A percentile compares a stretch with the other conserved stretches of the same genome.
These are phyloP conservation scores for Pezicula radicicola DNA, from an alignment of 2,329 filamentous ascomycete genomes.

Conservation along the genomic window DNA sequence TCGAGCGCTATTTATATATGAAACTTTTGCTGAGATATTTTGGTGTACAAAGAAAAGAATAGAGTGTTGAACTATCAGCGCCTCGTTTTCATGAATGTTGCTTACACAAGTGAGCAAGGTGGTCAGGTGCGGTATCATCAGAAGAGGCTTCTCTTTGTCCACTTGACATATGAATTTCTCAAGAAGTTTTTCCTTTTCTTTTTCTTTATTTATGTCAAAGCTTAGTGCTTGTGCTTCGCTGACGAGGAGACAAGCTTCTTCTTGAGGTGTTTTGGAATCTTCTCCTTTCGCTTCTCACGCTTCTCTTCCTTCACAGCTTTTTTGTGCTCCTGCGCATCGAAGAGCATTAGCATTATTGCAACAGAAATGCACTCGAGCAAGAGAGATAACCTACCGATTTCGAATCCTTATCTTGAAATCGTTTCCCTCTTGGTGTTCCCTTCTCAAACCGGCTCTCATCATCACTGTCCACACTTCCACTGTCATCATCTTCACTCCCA, in stretches of 20 bases:
- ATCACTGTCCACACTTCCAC: constrained; percentile 39
- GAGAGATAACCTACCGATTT: constrained; percentile 59
- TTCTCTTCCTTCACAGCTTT: constrained; percentile 92
- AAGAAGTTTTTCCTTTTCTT: background rate
- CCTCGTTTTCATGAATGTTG: no score
- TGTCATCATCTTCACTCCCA: constrained; percentile 35
- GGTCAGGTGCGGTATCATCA: background rate
- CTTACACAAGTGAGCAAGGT: background rate
- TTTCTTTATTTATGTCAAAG: background rate
- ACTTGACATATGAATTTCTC: constrained; percentile 9
- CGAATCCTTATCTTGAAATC: constrained; percentile 86
- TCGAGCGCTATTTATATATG: constrained; percentile 12
- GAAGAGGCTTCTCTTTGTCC: constrained; percentile 22
- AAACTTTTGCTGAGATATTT: background rate
- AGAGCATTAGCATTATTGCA: constrained; percentile 4
- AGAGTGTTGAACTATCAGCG: background rate
- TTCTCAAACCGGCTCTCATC: constrained; percentile 59
- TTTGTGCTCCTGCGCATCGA: constrained; percentile 62
- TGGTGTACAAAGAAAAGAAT: background rate
- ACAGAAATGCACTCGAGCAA: constrained; percentile 15
- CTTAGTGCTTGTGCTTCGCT: constrained; percentile 27
- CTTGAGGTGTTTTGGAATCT: constrained; percentile 96
- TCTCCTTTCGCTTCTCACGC: constrained; percentile 86
- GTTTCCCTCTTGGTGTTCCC: constrained; percentile 71
- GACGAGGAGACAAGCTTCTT: constrained; percentile 71